Evolutionary conservation across 257 asterid species (phyloP).

Genomic region (Salvia miltiorrhiza): DNA sequence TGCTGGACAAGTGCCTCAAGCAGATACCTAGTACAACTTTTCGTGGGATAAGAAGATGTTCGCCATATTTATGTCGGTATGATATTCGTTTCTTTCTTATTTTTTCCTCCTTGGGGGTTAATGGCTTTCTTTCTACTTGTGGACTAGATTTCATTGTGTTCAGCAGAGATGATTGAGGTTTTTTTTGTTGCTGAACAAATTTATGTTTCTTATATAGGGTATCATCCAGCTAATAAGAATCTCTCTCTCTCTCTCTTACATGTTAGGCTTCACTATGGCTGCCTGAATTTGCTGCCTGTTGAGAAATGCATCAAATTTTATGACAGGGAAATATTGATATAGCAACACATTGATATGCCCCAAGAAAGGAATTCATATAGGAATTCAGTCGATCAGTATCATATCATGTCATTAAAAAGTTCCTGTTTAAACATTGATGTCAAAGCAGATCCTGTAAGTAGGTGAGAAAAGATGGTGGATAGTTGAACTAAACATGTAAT

Average conservation of each 20-base stretch:
- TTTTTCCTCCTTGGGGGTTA: neutral
- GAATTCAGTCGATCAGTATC: too few relatives aligned
- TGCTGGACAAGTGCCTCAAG: neutral
- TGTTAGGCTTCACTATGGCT: too few relatives aligned
- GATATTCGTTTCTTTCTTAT: neutral
- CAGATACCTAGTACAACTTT: neutral
- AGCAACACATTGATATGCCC: too few relatives aligned
- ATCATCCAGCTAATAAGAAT: constrained; percentile 1
- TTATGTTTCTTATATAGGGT: constrained; percentile 11
- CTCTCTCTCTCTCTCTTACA: neutral
- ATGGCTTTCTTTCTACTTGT: neutral
- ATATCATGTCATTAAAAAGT: neutral
- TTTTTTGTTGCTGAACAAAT: constrained; percentile 23
- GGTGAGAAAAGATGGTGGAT: neutral
- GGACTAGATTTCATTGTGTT: constrained; percentile 9
- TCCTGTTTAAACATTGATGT: neutral
- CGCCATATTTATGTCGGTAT: neutral
- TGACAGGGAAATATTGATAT: too few relatives aligned
- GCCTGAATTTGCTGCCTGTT: too few relatives aligned
- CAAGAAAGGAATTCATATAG: too few relatives aligned
- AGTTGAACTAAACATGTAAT: neutral
- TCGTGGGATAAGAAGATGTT: neutral
- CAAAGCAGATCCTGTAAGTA: neutral
- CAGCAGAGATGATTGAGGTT: neutral
- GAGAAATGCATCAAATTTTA: too few relatives aligned